Base-by-base conservation (phyloP, 306 rosid genomes). In the Glycine tomentella region DNA sequence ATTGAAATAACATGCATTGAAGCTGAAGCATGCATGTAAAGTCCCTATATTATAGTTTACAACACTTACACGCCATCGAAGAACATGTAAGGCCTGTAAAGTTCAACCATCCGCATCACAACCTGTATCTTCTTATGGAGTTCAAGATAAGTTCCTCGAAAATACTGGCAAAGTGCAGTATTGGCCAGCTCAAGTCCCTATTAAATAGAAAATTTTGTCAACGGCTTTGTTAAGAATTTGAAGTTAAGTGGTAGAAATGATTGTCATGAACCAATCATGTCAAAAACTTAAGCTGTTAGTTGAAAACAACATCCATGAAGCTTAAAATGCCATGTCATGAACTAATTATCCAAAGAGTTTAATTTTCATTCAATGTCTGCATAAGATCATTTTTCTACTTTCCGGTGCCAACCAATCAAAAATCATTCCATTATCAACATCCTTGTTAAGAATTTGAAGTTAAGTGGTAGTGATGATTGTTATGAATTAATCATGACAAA, bases 81-180 rank as follows among this genome's bases (percentile, higher is more conserved):
- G 90, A 94, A 92, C 86, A 94, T 81, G 76, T 92, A 94, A 15
- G 98, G 97, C 36, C 84, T 85, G 75, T 92, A 94, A 7, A 94
- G 90, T 1, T 94, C 97, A 68, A 85, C 94, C 87, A 94, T 72
- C 16, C 94, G 86, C 93, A 90, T 82, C 70, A 91, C 93, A 59
- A 76, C 79, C 42, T 85, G 87, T 46, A 94, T 84, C 86, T 92
- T 94, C 74, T 90, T 83, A 3, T 72, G 87, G 7, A 91, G 83
- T 40, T 85, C 81, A 7, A 70, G 13, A 75, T 84, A 92, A 1
- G 36, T 90, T 59, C 82, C 86, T 51, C 77, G 80, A 72, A 94
- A 94, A 76, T 83, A 91, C 38, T 86, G 84, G 62, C 98, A 94
- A 14, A 94, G 85, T 62, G 90, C 93, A 42, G 72, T n/a, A 71